phyloP scores from a whole-genome alignment of 129 eudicot species.

The Pulicaria dysenterica region DNA sequence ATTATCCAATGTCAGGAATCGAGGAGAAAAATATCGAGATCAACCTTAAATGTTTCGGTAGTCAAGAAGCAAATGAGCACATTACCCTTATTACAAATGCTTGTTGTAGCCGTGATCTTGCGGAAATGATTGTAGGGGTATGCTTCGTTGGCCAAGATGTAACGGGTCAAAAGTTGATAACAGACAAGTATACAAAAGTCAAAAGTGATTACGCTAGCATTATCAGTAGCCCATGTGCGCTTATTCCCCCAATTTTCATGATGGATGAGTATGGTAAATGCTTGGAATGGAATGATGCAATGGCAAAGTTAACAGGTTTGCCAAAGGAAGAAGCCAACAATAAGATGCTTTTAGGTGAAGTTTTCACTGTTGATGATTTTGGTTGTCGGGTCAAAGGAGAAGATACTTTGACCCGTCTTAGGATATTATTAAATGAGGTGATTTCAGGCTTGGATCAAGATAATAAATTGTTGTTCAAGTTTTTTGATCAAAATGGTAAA shows the following conservation, averaged over 20 bases:
- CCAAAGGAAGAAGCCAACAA: conserved; percentile 59
- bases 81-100: conserved; percentile 67
- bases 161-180: conserved; percentile 56
- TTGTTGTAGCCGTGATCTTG: conserved; percentile 77
- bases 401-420: conserved; percentile 73
- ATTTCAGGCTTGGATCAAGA: conserved; percentile 66
- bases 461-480: conserved; percentile 62
- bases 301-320: conserved; percentile 68
- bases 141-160: conserved; percentile 89
- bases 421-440: conserved; percentile 58
- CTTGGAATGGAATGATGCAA: conserved; percentile 80
- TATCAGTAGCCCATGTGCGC: conserved; percentile 56
- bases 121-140: conserved; percentile 59
- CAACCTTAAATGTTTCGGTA: conserved; percentile 57
- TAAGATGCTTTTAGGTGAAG: conserved; percentile 79
- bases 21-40: conserved; percentile 74
- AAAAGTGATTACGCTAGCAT: conserved; percentile 78
- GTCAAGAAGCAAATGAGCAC: conserved; percentile 44
- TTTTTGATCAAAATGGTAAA: conserved; percentile 60
- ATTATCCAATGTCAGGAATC: conserved; percentile 45
- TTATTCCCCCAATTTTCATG: conserved; percentile 85
- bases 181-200: conserved; percentile 56
- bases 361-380: conserved; percentile 54
- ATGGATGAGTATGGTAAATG: conserved; percentile 83
- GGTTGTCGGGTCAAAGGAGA: conserved; percentile 82